Base-by-base conservation (phyloP, 345 rosid genomes). In the Bruguiera sexangula region DNA sequence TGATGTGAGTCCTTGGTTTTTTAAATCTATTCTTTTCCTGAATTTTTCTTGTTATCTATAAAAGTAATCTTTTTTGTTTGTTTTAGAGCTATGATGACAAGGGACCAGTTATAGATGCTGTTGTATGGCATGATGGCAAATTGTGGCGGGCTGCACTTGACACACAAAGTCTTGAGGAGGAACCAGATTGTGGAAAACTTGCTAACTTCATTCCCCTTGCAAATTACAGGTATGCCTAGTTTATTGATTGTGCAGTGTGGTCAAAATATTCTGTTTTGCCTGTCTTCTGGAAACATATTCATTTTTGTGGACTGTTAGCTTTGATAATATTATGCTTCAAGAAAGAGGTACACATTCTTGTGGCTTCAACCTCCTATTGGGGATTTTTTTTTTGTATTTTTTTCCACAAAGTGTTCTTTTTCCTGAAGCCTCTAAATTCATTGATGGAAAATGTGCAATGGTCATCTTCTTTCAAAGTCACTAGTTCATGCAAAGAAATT, bases 41-140 rank as follows among this genome's bases (percentile, higher is more conserved):
- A 34, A 30, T 21, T 57, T 34, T 8, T 67, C 20, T 67, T 51
- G 52, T 70, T 61, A 19, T 58, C 36, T 50, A 66, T 66, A 65
- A 75, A 60, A 68, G 36, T 62, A 29, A 36, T 65, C 21, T 43
- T 27, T 15, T 75, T 55, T 69, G 46, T 63, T 63, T 62, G 48
- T 77, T 68, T 60, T 71, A 95, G 98, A 83, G 74, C 78, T 90
- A 87, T 77, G 92, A 92, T 79, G 99, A 95, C 82, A 90, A 85
- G 80, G 99, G 99, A 63, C 98, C 98, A 79, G 78, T 87, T 64
- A 85, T 95, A 70, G 99, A 95, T 72, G 96, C 96, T 82, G 92
- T 90, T 76, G 97, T 89, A 50, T 95, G 99, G 99, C 84, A 95
- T 78, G 98, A 95, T 73, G 99, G 97, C 59, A 94, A 90, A 74